Conservation (phyloP, 371 early-diverging fungal species). For the Conidiobolus incongruus region DNA sequence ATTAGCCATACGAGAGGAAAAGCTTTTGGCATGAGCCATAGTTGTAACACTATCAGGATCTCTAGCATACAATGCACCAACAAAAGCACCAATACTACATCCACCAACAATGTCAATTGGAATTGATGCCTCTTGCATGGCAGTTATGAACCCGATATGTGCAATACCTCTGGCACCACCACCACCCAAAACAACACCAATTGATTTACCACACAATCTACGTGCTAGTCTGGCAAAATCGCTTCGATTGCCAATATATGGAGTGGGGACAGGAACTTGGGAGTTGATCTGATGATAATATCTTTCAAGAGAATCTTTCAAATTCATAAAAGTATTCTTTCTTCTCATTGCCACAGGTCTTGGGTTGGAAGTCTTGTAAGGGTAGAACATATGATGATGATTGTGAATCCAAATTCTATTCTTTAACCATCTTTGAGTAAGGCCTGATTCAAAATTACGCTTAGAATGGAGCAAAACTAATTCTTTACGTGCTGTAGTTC, state of each 20-base stretch:
- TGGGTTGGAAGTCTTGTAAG: constrained; percentile 16
- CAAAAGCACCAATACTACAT: constrained; percentile 93
- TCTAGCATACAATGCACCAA: constrained; percentile 87
- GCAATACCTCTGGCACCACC: constrained; percentile 98
- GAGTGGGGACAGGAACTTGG: too few relatives aligned
- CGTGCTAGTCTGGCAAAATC: constrained; percentile 83
- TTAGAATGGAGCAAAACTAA: constrained; percentile 71
- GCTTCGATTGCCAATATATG: constrained; percentile 18
- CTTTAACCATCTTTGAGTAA: constrained; percentile 80
- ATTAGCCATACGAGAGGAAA: constrained; percentile 57
- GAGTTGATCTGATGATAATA: constrained; percentile 10
- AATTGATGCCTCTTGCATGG: constrained; percentile 95
- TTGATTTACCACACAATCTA: constrained; percentile 75
- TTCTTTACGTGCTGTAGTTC: constrained; percentile 92
- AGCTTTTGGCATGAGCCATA: constrained; percentile 65
- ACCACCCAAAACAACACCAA: constrained; percentile 97
- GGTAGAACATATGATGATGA: constrained; percentile 91
- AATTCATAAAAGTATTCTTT: constrained; percentile 28
- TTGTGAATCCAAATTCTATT: constrained; percentile 85
- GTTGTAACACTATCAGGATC: constrained; percentile 74
- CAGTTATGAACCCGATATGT: constrained; percentile 90
- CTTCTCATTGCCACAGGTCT: constrained; percentile 7
- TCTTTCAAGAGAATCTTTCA: constrained; percentile 37
- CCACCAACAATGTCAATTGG: constrained; percentile 98
- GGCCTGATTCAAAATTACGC: constrained; percentile 49